Conservation (phyloP, 2,329 filamentous ascomycete genomes). For the Furcasterigmium furcatum region DNA sequence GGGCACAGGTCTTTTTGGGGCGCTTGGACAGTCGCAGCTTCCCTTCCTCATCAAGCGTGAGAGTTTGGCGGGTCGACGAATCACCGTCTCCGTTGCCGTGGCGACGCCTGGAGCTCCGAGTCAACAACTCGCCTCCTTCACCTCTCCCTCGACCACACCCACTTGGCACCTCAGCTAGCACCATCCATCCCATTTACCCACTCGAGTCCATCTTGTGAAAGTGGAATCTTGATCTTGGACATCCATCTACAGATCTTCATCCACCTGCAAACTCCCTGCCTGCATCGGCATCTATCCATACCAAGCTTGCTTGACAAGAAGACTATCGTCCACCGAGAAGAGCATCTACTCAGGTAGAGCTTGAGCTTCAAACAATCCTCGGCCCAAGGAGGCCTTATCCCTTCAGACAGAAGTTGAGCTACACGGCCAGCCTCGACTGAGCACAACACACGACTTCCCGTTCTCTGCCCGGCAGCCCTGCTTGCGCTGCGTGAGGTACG, state of each 20-base stretch:
- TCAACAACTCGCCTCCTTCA: neutral
- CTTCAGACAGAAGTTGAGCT: conserved; percentile 7
- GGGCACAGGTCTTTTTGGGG: too few relatives aligned
- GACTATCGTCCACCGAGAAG: neutral
- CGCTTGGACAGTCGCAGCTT: too few relatives aligned
- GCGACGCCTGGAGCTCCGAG: neutral
- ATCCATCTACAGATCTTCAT: neutral
- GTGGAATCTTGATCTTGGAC: neutral
- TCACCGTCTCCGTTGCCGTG: neutral
- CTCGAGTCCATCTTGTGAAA: neutral
- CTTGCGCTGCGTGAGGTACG: conserved; percentile 82
- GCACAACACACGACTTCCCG: conserved; percentile 33
- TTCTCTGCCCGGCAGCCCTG: conserved; percentile 69
- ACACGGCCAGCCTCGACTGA: conserved; percentile 45
- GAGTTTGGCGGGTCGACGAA: too few relatives aligned
- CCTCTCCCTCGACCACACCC: neutral
- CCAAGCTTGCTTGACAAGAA: too few relatives aligned
- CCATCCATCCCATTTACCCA: neutral
- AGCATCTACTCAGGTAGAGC: neutral
- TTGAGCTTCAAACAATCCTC: conserved; percentile 10
- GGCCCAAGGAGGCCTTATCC: conserved; percentile 1
- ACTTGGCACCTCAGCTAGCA: neutral
- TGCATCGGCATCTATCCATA: too few relatives aligned
- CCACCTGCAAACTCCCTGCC: too few relatives aligned
- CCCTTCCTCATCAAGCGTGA: too few relatives aligned